These are phyloP conservation scores for Phaeotremella skinneri DNA, from an alignment of 768 basidiomycete species.

Conservation along the genomic window DNA sequence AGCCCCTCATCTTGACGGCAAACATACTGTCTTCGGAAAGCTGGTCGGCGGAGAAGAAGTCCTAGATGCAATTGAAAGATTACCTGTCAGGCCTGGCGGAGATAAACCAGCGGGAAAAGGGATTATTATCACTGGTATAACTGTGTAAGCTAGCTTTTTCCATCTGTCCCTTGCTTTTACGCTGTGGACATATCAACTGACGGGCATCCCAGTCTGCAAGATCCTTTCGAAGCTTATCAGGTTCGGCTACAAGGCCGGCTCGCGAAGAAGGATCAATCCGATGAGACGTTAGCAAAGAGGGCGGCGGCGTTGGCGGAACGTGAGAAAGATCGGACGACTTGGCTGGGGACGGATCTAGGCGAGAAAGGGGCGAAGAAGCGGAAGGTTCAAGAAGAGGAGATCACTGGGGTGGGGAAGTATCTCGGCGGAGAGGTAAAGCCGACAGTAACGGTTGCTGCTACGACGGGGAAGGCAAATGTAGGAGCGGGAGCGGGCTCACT, in stretches of 20 bases:
- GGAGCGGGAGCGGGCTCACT: constrained; percentile 32
- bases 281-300: constrained; percentile 59
- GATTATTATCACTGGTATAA: constrained; percentile 77
- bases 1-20: constrained; percentile 81
- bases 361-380: constrained; percentile 39
- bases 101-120: constrained; percentile 76
- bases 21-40: constrained; percentile 96
- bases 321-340: constrained; percentile 54
- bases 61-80: constrained; percentile 74
- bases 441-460: constrained; percentile 1
- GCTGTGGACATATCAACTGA: not conserved
- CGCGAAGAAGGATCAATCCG: constrained; percentile 61
- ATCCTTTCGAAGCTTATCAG: constrained; percentile 94
- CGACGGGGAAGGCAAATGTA: constrained; percentile 25
- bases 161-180: not conserved
- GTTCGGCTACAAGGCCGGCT: constrained; percentile 58
- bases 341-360: constrained; percentile 49
- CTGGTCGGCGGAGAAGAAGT: constrained; percentile 94
- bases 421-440: constrained; percentile 12
- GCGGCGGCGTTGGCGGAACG: constrained; percentile 53
- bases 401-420: constrained; percentile 41
- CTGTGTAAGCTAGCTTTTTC: constrained; percentile 65
- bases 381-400: constrained; percentile 29
- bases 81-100: constrained; percentile 76
- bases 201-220: constrained; percentile 56